phyloP scores from a whole-genome alignment of 2,329 filamentous ascomycete genomes.

The Colletotrichum acutatum region DNA sequence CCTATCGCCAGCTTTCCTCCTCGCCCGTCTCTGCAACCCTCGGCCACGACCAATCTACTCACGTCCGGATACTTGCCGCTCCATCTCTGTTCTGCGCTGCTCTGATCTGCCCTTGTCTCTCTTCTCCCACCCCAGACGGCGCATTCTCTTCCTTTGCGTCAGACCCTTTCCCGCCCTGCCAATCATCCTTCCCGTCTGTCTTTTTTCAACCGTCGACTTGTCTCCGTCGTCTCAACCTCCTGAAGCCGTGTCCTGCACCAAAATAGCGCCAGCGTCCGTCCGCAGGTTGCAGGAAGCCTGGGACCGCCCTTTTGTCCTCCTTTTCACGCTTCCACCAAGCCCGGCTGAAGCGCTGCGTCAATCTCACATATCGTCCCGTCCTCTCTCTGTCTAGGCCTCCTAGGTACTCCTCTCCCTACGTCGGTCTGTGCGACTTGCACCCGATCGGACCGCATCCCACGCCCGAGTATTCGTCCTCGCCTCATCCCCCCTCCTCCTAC shows the following conservation, averaged over 20 bases:
- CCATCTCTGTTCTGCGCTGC: not conserved
- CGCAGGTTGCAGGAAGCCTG: slow-evolving; percentile 15
- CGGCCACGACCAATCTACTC: slow-evolving; percentile 1
- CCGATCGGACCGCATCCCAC: slow-evolving; percentile 17
- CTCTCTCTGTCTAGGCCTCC: not conserved
- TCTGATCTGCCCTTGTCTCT: not conserved
- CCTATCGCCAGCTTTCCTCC: slow-evolving; percentile 22
- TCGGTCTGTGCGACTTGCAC: slow-evolving; percentile 31
- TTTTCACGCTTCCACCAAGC: slow-evolving; percentile 4
- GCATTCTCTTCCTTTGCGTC: slow-evolving; percentile 18
- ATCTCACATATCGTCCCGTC: slow-evolving; percentile 30
- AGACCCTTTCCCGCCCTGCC: slow-evolving; percentile 32
- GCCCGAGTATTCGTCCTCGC: slow-evolving; percentile 3
- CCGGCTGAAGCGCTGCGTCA: slow-evolving; percentile 20
- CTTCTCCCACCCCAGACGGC: not conserved
- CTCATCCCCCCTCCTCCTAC: not conserved
- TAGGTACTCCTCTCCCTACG: slow-evolving; percentile 25
- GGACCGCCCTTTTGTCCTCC: not conserved
- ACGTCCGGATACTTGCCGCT: not conserved
- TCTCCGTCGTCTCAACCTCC: slow-evolving; percentile 30
- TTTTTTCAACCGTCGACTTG: slow-evolving; percentile 13
- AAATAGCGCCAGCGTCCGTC: slow-evolving; percentile 32
- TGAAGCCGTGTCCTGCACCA: slow-evolving; percentile 30
- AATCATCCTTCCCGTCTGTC: slow-evolving; percentile 33
- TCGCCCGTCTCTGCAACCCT: not conserved